Percentiles rank a stretch among this genome's conserved stretches.
Conservation (phyloP, 371 early-diverging fungal genomes). For the Chytridiales sp. region DNA sequence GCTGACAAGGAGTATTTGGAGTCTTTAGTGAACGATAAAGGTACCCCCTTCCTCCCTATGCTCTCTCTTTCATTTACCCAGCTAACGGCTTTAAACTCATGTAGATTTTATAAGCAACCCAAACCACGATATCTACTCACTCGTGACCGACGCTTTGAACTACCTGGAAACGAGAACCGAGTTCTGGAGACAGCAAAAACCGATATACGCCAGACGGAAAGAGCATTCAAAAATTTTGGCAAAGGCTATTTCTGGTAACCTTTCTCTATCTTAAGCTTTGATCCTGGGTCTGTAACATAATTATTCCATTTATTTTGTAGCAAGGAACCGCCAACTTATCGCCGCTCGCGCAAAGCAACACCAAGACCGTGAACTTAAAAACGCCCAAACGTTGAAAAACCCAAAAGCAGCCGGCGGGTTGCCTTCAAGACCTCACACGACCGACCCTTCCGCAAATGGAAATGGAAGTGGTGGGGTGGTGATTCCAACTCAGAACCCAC, state of each 20-base stretch:
- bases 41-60: slow-evolving; percentile 6
- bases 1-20: slow-evolving; percentile 50
- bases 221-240: slow-evolving; percentile 30
- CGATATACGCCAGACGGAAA: slow-evolving; percentile 45
- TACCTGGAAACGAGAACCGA: slow-evolving; percentile 51
- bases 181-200: slow-evolving; percentile 59
- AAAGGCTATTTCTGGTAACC: slow-evolving; percentile 23
- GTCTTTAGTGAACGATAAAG: slow-evolving; percentile 33
- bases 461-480: neutral
- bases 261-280: neutral
- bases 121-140: slow-evolving; percentile 34
- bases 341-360: slow-evolving; percentile 17
- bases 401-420: slow-evolving; percentile 24
- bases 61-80: neutral
- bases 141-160: slow-evolving; percentile 43
- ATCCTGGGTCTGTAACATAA: neutral
- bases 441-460: neutral
- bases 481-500: slow-evolving; percentile 1
- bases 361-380: slow-evolving; percentile 9
- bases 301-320: slow-evolving; percentile 1
- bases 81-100: slow-evolving; percentile 2
- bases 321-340: slow-evolving; percentile 27
- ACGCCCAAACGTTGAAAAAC: neutral
- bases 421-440: neutral
- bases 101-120: slow-evolving; percentile 44